Evolutionary conservation across 2,329 filamentous ascomycete genomes (phyloP).

Genomic region (Huntiella decipiens): DNA sequence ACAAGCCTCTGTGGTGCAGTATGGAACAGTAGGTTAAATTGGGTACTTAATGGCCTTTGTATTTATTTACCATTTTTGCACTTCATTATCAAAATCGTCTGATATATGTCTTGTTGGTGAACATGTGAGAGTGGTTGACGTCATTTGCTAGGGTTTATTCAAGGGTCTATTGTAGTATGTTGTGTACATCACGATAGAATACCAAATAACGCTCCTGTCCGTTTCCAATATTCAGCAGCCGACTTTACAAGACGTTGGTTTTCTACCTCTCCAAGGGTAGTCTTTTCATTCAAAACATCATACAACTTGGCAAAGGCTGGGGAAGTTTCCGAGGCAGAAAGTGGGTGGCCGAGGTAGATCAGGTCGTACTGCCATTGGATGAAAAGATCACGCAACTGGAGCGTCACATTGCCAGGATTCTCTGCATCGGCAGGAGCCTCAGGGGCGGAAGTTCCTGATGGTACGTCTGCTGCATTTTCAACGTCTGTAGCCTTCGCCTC

Average conservation of each 20-base stretch:
- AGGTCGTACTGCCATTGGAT: slow-evolving; percentile 46
- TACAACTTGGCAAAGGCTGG: slow-evolving; percentile 26
- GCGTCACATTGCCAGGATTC: background rate
- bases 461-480: background rate
- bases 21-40: no score
- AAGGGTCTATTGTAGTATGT: no score
- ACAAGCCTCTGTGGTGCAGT: no score
- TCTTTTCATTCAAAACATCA: slow-evolving; percentile 24
- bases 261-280: slow-evolving; percentile 25
- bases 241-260: slow-evolving; percentile 30
- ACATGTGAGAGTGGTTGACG: background rate
- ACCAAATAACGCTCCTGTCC: slow-evolving; percentile 65
- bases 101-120: background rate
- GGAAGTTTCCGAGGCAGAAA: slow-evolving; percentile 19
- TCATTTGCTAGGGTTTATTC: no score
- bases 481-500: background rate
- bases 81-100: no score
- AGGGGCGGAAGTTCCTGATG: background rate
- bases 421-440: background rate
- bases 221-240: slow-evolving; percentile 63
- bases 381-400: slow-evolving; percentile 23
- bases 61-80: no score
- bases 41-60: no score
- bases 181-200: slow-evolving; percentile 32
- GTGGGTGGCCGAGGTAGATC: slow-evolving; percentile 27